Evolutionary conservation across 441 rosid genomes (phyloP).

Genomic region (Euphorbia schlechtendalii): DNA sequence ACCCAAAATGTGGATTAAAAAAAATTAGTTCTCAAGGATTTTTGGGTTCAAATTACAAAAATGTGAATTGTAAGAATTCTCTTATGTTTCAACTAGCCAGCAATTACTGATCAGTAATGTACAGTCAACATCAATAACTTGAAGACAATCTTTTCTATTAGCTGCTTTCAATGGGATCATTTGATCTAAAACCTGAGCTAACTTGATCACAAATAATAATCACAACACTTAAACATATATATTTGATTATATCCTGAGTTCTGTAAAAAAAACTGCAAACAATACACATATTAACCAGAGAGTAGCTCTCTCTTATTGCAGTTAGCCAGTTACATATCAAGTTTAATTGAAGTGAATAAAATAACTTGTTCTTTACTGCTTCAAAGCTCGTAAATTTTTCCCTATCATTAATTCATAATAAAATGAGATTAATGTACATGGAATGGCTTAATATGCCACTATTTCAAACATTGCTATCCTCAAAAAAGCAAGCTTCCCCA

Average conservation of each 20-base stretch:
- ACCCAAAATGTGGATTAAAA: not conserved
- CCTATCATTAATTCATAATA: no score
- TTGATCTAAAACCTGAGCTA: not conserved
- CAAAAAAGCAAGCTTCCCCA: slow-evolving; percentile 83
- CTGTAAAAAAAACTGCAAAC: no score
- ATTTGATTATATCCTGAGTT: no score
- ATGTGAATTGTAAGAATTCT: no score
- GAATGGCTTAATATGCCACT: not conserved
- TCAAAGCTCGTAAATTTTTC: not conserved
- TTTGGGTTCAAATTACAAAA: slow-evolving; percentile 1
- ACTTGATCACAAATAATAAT: no score
- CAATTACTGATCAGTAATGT: no score
- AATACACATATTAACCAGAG: not conserved
- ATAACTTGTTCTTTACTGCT: not conserved
- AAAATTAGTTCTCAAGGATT: no score
- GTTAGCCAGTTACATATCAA: not conserved
- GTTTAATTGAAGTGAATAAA: no score
- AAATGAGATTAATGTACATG: not conserved
- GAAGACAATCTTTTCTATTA: no score
- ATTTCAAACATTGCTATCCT: slow-evolving; percentile 14
- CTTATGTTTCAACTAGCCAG: no score
- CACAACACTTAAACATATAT: not conserved
- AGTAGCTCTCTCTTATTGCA: not conserved
- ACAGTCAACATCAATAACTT: no score
- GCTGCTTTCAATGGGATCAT: no score